A percentile compares a stretch with the other conserved stretches of the same genome.
phyloP scores from a whole-genome alignment of 352 stramenopile species.

The Thalassiosira livingstoniorum region DNA sequence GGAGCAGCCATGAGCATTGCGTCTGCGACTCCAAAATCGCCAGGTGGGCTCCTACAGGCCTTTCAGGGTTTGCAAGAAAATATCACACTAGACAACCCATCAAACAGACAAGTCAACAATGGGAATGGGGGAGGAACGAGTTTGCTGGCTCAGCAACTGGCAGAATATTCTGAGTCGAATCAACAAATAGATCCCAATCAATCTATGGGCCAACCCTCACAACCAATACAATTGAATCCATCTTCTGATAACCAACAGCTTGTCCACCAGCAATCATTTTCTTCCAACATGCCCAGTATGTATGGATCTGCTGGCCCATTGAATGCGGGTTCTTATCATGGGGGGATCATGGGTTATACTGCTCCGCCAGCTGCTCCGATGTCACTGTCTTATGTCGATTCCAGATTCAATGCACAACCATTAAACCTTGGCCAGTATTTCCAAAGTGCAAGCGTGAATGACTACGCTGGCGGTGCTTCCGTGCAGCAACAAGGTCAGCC shows the following conservation, averaged over 20 bases:
- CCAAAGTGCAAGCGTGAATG: conserved; percentile 29
- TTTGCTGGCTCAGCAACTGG: conserved; percentile 60
- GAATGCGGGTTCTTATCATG: conserved; percentile 39
- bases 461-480: conserved; percentile 6
- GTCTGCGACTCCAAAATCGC: conserved; percentile 16
- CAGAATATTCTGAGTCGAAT: conserved; percentile 52
- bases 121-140: conserved; percentile 25
- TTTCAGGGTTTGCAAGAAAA: conserved; percentile 44
- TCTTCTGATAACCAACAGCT: conserved; percentile 6
- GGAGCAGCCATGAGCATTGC: conserved; percentile 14
- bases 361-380: conserved; percentile 25
- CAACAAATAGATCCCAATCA: conserved; percentile 20
- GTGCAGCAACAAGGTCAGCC: conserved; percentile 31
- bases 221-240: conserved; percentile 1
- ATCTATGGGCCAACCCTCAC: not conserved
- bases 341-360: not conserved
- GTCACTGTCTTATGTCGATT: conserved; percentile 3
- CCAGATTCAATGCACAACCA: not conserved
- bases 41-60: conserved; percentile 29
- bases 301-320: conserved; percentile 24
- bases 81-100: conserved; percentile 23
- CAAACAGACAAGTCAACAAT: not conserved
- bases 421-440: not conserved
- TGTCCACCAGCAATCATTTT: not conserved
- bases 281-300: conserved; percentile 18